Evolutionary conservation across 2,329 filamentous ascomycete species (phyloP).

Genomic region (Colletotrichum kahawae): DNA sequence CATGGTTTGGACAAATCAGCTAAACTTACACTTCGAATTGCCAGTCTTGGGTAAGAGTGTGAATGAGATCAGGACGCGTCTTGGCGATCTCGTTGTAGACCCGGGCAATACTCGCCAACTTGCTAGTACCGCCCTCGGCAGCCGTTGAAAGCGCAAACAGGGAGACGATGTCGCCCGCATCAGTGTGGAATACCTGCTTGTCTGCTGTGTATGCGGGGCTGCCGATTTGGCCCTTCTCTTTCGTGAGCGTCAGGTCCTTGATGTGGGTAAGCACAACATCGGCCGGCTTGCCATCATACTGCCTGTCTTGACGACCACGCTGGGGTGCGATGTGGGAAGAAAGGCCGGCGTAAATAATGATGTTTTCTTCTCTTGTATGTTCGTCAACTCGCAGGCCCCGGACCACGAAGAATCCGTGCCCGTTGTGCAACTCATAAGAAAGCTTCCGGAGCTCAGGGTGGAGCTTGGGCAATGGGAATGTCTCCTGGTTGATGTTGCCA

Average conservation of each 20-base stretch:
- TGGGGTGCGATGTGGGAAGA: conserved; percentile 61
- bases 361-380: conserved; percentile 60
- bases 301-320: conserved; percentile 58
- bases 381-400: conserved; percentile 59
- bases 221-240: conserved; percentile 49
- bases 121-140: conserved; percentile 59
- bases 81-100: conserved; percentile 68
- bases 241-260: conserved; percentile 58
- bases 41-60: conserved; percentile 59
- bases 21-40: conserved; percentile 45
- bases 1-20: rapidly evolving
- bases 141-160: conserved; percentile 60
- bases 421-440: conserved; percentile 59
- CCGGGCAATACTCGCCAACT: conserved; percentile 60
- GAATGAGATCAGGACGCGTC: conserved; percentile 66
- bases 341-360: conserved; percentile 65
- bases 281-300: conserved; percentile 46
- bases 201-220: conserved; percentile 64
- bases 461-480: conserved; percentile 60
- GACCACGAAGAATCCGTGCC: conserved; percentile 66
- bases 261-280: conserved; percentile 65
- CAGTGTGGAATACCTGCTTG: conserved; percentile 68
- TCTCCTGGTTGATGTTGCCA: conserved; percentile 50
- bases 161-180: conserved; percentile 63
- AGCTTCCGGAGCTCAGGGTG: conserved; percentile 54